Conservation (phyloP, 352 stramenopile genomes). For the Globisporangium paroecandrum region DNA sequence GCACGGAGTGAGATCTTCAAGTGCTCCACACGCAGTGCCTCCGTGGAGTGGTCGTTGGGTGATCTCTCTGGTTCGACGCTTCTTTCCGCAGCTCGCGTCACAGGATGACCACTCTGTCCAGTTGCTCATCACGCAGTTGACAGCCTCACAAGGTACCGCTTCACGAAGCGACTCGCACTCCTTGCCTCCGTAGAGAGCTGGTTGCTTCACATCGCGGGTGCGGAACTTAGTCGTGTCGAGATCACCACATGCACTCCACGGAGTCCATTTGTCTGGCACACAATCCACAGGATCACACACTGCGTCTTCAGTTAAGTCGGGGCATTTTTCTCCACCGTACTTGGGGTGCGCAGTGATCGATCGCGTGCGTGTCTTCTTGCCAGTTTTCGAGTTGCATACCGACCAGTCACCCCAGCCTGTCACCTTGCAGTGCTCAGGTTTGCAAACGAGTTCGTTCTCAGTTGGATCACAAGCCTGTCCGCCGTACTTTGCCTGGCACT, state of each 20-base stretch:
- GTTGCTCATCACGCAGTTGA: conserved; percentile 43
- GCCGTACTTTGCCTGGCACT: conserved; percentile 30
- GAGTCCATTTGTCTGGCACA: conserved; percentile 29
- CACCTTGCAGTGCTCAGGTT: conserved; percentile 46
- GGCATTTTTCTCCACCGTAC: conserved; percentile 38
- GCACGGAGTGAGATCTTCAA: conserved; percentile 38
- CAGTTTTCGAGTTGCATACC: conserved; percentile 24
- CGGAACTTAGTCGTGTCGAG: conserved; percentile 25
- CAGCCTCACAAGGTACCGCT: conserved; percentile 38
- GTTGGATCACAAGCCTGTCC: conserved; percentile 37
- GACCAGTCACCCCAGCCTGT: conserved; percentile 32
- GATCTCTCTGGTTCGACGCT: conserved; percentile 32
- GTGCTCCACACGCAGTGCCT: conserved; percentile 25
- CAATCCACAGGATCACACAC: conserved; percentile 50
- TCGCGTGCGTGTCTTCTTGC: conserved; percentile 39
- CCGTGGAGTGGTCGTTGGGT: conserved; percentile 29
- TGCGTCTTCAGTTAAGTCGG: conserved; percentile 21
- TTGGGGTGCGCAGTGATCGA: conserved; percentile 23
- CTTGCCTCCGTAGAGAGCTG: conserved; percentile 37
- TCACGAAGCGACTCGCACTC: conserved; percentile 25
- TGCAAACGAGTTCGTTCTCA: conserved; percentile 48
- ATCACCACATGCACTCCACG: conserved; percentile 32
- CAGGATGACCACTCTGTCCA: conserved; percentile 48
- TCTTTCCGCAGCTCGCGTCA: conserved; percentile 35
- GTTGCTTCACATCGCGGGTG: conserved; percentile 27